These are phyloP conservation scores for Chiua virens DNA, from an alignment of 768 basidiomycete genomes.

Conservation along the genomic window DNA sequence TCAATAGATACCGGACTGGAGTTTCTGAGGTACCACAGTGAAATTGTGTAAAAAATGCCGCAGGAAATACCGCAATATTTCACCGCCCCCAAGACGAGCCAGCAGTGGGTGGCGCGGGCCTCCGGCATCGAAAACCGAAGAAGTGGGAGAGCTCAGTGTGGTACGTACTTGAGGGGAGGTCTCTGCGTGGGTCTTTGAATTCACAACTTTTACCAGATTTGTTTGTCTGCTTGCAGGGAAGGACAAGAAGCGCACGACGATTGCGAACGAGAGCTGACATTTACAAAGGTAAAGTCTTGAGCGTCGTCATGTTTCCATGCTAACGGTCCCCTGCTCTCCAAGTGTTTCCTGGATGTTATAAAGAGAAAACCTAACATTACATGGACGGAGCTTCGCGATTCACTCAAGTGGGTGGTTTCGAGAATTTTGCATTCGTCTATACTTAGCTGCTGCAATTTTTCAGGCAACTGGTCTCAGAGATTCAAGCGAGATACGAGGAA, in stretches of 20 bases:
- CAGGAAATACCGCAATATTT: not conserved
- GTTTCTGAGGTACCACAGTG: slow-evolving; percentile 4
- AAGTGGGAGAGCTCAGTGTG: slow-evolving; percentile 18
- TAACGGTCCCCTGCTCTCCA: not conserved
- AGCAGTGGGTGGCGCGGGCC: slow-evolving; percentile 4
- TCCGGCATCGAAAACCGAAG: slow-evolving; percentile 1
- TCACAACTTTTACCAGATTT: slow-evolving; percentile 14
- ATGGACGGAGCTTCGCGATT: slow-evolving; percentile 21
- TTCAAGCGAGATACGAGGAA: slow-evolving; percentile 14
- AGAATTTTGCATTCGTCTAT: not conserved
- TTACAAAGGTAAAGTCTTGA: slow-evolving; percentile 23
- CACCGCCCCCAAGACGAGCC: slow-evolving; percentile 1
- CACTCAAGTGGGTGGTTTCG: slow-evolving; percentile 12
- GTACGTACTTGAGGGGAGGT: slow-evolving; percentile 4
- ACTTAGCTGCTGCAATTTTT: not conserved
- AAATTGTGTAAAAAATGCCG: slow-evolving; percentile 1
- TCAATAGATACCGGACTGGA: no score
- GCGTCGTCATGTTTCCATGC: not conserved
- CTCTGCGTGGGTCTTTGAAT: not conserved
- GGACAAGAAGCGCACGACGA: slow-evolving; percentile 25
- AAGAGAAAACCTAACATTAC: slow-evolving; percentile 8
- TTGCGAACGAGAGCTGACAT: slow-evolving; percentile 13
- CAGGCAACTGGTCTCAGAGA: slow-evolving; percentile 16
- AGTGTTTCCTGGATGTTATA: slow-evolving; percentile 23
- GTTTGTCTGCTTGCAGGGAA: slow-evolving; percentile 29